Base-by-base conservation (phyloP, 2,329 filamentous ascomycete genomes). In the Talaromyces sp. region DNA sequence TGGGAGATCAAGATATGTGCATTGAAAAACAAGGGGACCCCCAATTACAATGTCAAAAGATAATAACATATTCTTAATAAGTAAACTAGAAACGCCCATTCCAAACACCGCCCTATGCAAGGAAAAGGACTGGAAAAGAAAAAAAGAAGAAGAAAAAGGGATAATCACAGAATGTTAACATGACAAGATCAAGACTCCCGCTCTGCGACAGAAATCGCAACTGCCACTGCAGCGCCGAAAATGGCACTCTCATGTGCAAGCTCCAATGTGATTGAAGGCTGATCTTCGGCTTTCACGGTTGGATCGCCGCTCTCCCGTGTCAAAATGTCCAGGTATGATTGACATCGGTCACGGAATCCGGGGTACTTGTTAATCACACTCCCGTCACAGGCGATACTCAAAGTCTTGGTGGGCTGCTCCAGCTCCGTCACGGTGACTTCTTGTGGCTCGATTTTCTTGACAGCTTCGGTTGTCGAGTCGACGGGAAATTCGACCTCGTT, bases 311-410 rank as follows among this genome's bases (percentile, higher is more conserved):
- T 69, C 39, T 72, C 62, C 19, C 68, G 62, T 3, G 71, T 70
- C 35, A 80, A 65, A 46, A 74, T 66, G 61, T 78, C 70, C 37
- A 80, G 65, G 50, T 75, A 78, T 2, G 51, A 61, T 58, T 80
- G 77, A 62, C 75, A 78, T 36, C 70, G 68, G 39, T 73, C 70
- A 51, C 73, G 70, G 67, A 80, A 80, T 4, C 73, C 75, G 1
- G 78, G 78, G 63, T 80, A 80, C 61, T 79, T 80, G 66, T 78
- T 77, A 57, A 80, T 78, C 48, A 80, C 78, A 53, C 75, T 78
- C n/a, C 78, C 78, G 57, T 80, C 77, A 62, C 78, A 80, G n/a
- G 77, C 78, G 52, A 80, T 79, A 3, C 73, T 76, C 19, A 79
- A 63, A 35, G 66, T 75, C 37, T 63, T 68, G 31, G 64, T 63